Conservation (phyloP, 805 yeast species). For the Yamadazyma akitaensis region DNA sequence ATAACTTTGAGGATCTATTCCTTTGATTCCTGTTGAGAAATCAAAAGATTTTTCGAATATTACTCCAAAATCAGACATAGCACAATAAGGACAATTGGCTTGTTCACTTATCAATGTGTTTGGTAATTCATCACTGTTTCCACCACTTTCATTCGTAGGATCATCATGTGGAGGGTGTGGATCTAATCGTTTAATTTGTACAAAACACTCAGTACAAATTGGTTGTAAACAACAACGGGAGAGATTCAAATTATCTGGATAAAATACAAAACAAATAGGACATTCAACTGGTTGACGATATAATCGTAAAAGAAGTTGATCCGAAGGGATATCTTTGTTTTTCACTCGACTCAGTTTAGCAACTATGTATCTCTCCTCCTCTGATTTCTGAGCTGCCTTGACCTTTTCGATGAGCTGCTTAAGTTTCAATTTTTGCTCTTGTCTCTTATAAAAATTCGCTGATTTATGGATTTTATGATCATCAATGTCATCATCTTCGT, state of each 20-base stretch:
- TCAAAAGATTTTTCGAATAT: constrained; percentile 64
- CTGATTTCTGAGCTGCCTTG: constrained; percentile 30
- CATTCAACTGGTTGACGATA: constrained; percentile 78
- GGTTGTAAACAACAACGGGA: constrained; percentile 92
- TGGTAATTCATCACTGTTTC: constrained; percentile 41
- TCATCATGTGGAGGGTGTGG: constrained; percentile 90
- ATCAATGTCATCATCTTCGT: constrained; percentile 61
- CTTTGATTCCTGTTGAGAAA: constrained; percentile 55
- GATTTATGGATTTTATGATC: constrained; percentile 57
- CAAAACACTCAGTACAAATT: constrained; percentile 95
- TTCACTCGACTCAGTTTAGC: constrained; percentile 17
- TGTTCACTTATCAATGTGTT: constrained; percentile 78
- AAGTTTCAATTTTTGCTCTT: constrained; percentile 46
- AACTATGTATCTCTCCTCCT: constrained; percentile 33
- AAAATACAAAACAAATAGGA: constrained; percentile 89
- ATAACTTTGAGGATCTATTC: constrained; percentile 43
- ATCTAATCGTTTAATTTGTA: constrained; percentile 84
- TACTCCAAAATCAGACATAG: constrained; percentile 80
- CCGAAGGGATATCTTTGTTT: constrained; percentile 30
- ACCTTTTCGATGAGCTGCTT: constrained; percentile 33
- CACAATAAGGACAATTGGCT: constrained; percentile 92
- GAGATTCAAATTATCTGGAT: constrained; percentile 71
- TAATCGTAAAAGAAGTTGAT: constrained; percentile 50
- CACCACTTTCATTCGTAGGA: constrained; percentile 16
- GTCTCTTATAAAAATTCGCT: constrained; percentile 43